Evolutionary conservation across 805 yeast species (phyloP).

Genomic region (Maudiozyma bulderi): DNA sequence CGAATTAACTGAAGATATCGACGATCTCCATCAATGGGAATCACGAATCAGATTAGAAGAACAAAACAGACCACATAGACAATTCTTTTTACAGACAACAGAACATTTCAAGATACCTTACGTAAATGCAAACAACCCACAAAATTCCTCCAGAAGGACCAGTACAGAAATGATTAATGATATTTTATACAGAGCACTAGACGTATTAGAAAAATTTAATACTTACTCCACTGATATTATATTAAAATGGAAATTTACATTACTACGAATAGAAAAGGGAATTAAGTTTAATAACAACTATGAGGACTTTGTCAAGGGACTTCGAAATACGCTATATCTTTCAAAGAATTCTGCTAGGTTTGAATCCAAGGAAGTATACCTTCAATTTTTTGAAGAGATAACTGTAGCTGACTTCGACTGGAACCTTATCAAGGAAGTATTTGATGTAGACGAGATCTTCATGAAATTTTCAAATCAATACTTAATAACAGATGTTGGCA

Average conservation of each 20-base stretch:
- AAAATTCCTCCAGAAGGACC: not conserved
- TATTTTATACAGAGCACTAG: slow-evolving; percentile 8
- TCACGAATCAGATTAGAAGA: slow-evolving; percentile 7
- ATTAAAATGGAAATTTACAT: slow-evolving; percentile 13
- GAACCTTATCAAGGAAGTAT: not conserved
- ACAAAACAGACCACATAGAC: slow-evolving; percentile 8
- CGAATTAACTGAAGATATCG: not conserved
- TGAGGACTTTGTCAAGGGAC: slow-evolving; percentile 6
- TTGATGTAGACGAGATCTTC: not conserved
- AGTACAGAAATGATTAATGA: not conserved
- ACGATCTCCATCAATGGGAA: slow-evolving; percentile 1
- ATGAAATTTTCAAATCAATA: not conserved
- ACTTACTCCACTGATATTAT: not conserved
- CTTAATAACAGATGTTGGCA: not conserved
- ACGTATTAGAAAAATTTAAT: slow-evolving; percentile 5
- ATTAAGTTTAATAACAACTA: slow-evolving; percentile 11
- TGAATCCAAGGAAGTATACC: not conserved
- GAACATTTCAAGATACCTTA: not conserved
- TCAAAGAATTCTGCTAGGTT: not conserved
- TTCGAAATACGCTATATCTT: slow-evolving; percentile 5
- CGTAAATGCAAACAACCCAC: not conserved
- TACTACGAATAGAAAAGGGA: slow-evolving; percentile 6
- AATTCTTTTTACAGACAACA: slow-evolving; percentile 8
- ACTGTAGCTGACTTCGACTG: not conserved
- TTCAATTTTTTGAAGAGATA: not conserved